Evolutionary conservation across 306 rosid species (phyloP).

Genomic region (Cucurbita moschata): DNA sequence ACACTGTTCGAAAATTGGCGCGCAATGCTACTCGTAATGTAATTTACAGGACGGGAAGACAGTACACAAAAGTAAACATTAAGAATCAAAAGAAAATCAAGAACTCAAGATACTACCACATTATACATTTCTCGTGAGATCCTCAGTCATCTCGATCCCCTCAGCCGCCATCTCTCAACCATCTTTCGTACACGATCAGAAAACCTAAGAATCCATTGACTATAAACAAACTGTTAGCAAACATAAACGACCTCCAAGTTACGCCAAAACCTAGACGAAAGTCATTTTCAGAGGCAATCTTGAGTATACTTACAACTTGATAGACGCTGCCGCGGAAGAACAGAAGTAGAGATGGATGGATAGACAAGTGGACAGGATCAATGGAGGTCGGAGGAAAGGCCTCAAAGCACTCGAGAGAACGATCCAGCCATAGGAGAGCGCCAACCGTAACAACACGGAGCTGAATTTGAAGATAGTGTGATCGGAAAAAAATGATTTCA

Average conservation of each 20-base stretch:
- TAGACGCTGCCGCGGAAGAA: constrained; percentile 16
- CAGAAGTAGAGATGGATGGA: constrained; percentile 29
- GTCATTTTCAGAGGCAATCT: neutral
- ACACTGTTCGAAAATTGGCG: neutral
- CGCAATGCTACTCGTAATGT: neutral
- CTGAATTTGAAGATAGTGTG: constrained; percentile 36
- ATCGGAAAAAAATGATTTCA: constrained; percentile 6
- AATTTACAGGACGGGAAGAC: neutral
- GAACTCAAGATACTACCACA: constrained; percentile 76
- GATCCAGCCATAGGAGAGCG: constrained; percentile 21
- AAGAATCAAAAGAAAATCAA: neutral
- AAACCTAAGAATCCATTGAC: neutral
- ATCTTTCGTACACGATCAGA: constrained; percentile 27
- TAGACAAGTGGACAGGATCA: constrained; percentile 47
- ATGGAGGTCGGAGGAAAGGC: constrained; percentile 26
- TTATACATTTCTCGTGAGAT: constrained; percentile 51
- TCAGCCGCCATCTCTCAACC: constrained; percentile 63
- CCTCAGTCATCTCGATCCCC: constrained; percentile 65
- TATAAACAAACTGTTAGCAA: neutral
- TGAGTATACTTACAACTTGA: constrained; percentile 31
- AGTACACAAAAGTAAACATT: neutral
- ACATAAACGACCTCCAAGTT: neutral
- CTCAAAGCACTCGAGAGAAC: constrained; percentile 23
- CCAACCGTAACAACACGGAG: constrained; percentile 55
- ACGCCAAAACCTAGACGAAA: neutral